Evolutionary conservation across 768 basidiomycete species (phyloP).

Genomic region (Austroboletus eburneus): DNA sequence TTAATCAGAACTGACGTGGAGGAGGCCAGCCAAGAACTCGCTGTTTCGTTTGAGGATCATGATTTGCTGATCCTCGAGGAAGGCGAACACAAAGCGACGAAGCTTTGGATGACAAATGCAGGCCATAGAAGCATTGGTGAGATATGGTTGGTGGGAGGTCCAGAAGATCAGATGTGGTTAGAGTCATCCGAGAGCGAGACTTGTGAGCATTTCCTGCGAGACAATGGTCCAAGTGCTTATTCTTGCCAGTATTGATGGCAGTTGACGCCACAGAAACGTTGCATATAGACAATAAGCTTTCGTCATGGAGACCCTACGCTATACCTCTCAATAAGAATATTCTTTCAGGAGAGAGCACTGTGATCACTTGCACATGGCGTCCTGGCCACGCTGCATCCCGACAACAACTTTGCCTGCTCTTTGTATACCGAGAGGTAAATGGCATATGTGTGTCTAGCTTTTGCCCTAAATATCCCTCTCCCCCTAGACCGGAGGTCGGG

Average conservation of each 20-base stretch:
- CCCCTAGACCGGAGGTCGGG: conserved; percentile 40
- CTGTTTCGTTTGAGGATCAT: conserved; percentile 52
- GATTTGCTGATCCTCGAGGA: conserved; percentile 51
- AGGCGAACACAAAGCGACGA: conserved; percentile 61
- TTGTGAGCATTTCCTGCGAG: conserved; percentile 12
- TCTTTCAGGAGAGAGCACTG: conserved; percentile 45
- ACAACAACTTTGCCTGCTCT: conserved; percentile 56
- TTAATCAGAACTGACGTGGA: conserved; percentile 59
- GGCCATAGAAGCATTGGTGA: conserved; percentile 60
- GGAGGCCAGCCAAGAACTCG: conserved; percentile 60
- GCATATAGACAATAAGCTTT: conserved; percentile 50
- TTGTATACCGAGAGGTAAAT: conserved; percentile 63
- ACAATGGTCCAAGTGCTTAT: conserved; percentile 3
- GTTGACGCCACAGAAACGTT: conserved; percentile 35
- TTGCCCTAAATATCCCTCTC: conserved; percentile 3
- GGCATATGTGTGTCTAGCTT: not conserved
- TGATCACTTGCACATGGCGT: conserved; percentile 53
- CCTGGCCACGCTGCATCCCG: conserved; percentile 43
- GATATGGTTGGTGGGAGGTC: conserved; percentile 63
- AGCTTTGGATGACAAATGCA: conserved; percentile 60
- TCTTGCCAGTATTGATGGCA: conserved; percentile 10
- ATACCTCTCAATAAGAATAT: conserved; percentile 41
- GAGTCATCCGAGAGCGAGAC: conserved; percentile 20
- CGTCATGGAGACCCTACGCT: conserved; percentile 40
- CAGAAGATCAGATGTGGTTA: conserved; percentile 63